A percentile compares a stretch with the other conserved stretches of the same genome.
Evolutionary conservation across 108 stramenopile genomes (phyloP).

Genomic region (Cylindrotheca fusiformis): DNA sequence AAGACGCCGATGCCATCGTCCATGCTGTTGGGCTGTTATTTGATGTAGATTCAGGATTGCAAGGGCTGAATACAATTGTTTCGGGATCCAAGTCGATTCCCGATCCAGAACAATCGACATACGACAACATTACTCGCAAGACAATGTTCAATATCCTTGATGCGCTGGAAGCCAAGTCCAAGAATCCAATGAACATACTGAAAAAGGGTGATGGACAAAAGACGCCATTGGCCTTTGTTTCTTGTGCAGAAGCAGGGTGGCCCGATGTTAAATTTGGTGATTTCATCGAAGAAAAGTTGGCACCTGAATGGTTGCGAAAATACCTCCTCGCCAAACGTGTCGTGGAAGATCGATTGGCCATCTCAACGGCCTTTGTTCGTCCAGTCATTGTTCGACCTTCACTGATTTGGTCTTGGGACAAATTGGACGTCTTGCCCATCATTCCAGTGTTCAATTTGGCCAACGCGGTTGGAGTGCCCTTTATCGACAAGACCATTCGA

Average conservation of each 20-base stretch:
- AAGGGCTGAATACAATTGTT: slow-evolving; percentile 48
- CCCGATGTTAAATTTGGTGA: slow-evolving; percentile 51
- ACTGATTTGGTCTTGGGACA: slow-evolving; percentile 64
- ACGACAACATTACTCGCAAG: slow-evolving; percentile 58
- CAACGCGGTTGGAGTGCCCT: slow-evolving; percentile 51
- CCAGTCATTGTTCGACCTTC: slow-evolving; percentile 44
- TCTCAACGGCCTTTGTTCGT: slow-evolving; percentile 32
- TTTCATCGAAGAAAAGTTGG: slow-evolving; percentile 42
- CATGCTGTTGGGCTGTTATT: slow-evolving; percentile 60
- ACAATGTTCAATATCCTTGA: slow-evolving; percentile 53
- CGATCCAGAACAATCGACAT: slow-evolving; percentile 39
- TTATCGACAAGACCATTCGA: slow-evolving; percentile 63
- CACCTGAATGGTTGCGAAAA: slow-evolving; percentile 50
- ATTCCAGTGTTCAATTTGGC: slow-evolving; percentile 62
- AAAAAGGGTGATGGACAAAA: slow-evolving; percentile 26
- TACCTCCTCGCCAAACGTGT: slow-evolving; percentile 51
- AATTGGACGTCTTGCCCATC: slow-evolving; percentile 55
- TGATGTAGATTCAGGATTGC: slow-evolving; percentile 52
- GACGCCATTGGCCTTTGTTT: slow-evolving; percentile 49
- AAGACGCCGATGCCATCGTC: slow-evolving; percentile 48
- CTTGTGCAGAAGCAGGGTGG: slow-evolving; percentile 61
- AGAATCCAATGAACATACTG: slow-evolving; percentile 12
- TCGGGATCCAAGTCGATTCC: slow-evolving; percentile 50
- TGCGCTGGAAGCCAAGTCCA: slow-evolving; percentile 8
- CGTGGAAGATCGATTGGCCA: slow-evolving; percentile 40